Evolutionary conservation across 352 stramenopile genomes (phyloP), one percentile per base, ranked within the genome.

Genomic region (Phytophthora sojae): DNA sequence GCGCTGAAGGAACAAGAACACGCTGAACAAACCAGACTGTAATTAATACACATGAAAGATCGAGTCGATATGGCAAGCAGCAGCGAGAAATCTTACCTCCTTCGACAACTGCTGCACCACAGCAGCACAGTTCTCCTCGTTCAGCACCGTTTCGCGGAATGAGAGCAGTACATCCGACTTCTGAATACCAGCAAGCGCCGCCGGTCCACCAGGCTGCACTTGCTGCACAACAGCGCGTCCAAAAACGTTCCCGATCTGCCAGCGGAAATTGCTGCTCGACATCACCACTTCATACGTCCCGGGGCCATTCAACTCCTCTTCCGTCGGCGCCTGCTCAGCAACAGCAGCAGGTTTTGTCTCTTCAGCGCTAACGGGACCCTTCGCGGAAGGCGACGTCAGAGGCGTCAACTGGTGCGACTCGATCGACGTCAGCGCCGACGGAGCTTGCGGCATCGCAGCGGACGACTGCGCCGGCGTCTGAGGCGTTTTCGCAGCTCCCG

Each of bases 221-320:
- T 82, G 80, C 57, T 95, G 86, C 19, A 96, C 89, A 14, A 96
- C 89, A 0, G 86, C 85, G 17, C 89, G 89, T 9, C 88, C 89
- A 76, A 95, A 94, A 3, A 96, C 87, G 37, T 85, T 93, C 35
- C 86, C 86, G 50, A 96, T 95, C 65, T 93, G 85, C 89, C 89
- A 96, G 64, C 80, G 75, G 29, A 95, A 88, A 44, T 92, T 85
- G 47, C 74, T 81, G 54, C 89, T 90, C 21, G 79, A 73, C 77
- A 95, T 89, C n/a, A 90, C 79, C 26, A 94, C 87, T 66, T 96
- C 88, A 64, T 95, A 96, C 39, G 85, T 94, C 19, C 82, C 88
- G 37, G 82, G 85, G 32, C 76, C 79, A 58, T 84, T 75, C 54
- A 95, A 53, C 21, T 94, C 83, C 9, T 83, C 54, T 52, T 75